A percentile compares a stretch with the other conserved stretches of the same genome.
These are phyloP conservation scores for Solanum chacoense DNA, from an alignment of 305 asterid species.

Conservation along the genomic window DNA sequence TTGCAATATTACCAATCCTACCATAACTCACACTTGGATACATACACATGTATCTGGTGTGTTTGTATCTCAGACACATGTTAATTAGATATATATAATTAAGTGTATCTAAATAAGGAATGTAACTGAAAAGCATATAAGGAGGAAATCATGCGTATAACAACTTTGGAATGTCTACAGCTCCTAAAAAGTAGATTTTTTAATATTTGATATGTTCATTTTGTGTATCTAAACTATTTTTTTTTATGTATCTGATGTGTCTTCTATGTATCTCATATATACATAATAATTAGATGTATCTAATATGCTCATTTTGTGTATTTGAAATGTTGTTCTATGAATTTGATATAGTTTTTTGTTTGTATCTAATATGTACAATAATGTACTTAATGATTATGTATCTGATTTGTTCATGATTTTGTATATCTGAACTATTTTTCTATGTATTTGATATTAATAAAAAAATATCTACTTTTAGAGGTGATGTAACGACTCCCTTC, in stretches of 20 bases:
- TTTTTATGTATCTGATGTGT: no score
- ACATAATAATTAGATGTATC: background rate
- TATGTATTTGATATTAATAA: no score
- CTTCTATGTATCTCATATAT: background rate
- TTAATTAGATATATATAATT: no score
- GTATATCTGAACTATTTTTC: background rate
- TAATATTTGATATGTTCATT: no score
- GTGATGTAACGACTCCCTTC: background rate
- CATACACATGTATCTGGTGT: background rate
- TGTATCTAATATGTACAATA: background rate
- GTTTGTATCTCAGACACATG: background rate
- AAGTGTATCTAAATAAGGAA: no score
- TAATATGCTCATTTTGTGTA: background rate
- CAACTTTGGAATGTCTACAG: background rate
- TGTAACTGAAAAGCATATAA: background rate
- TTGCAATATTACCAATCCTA: background rate
- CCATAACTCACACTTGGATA: background rate
- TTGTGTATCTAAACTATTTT: no score
- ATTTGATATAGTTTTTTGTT: no score
- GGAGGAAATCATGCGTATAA: background rate
- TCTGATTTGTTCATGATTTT: no score
- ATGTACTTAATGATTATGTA: background rate
- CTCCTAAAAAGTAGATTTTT: background rate
- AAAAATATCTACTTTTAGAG: background rate
- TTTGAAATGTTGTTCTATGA: background rate